Evolutionary conservation across 305 asterid genomes (phyloP).

Genomic region (Fraxinus sp.): DNA sequence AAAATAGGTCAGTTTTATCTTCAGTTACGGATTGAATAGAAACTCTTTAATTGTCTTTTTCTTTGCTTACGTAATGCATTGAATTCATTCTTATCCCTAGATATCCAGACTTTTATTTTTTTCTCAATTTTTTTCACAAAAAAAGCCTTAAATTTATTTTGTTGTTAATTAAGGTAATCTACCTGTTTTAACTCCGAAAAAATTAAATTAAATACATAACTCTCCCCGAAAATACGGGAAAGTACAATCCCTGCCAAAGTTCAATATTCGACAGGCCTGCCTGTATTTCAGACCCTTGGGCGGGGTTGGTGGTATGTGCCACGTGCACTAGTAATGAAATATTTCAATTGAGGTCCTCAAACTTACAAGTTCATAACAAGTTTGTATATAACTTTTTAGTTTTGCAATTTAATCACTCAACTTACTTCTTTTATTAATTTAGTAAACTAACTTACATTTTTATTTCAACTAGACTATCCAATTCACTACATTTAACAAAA

Average conservation of each 20-base stretch:
- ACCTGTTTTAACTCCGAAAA: neutral
- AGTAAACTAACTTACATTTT: neutral
- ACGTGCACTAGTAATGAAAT: neutral
- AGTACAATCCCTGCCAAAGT: neutral
- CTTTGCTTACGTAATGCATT: neutral
- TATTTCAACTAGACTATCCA: neutral
- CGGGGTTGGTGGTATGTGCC: neutral
- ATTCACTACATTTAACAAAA: neutral
- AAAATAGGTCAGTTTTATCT: neutral
- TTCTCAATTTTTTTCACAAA: neutral
- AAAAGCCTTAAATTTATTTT: neutral
- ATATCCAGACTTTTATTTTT: neutral
- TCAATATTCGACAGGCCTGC: neutral
- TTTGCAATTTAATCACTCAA: neutral
- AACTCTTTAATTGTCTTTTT: neutral
- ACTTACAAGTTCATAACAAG: neutral
- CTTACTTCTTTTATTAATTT: neutral
- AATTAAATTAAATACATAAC: neutral
- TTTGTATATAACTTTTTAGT: neutral
- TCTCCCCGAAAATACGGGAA: neutral
- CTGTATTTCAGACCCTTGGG: neutral
- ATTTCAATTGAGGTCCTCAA: neutral
- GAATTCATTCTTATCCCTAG: neutral
- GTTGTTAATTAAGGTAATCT: neutral
- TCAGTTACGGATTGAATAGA: neutral